These are phyloP conservation scores for Adenanthera pavonina DNA, from an alignment of 306 rosid species.

Conservation along the genomic window DNA sequence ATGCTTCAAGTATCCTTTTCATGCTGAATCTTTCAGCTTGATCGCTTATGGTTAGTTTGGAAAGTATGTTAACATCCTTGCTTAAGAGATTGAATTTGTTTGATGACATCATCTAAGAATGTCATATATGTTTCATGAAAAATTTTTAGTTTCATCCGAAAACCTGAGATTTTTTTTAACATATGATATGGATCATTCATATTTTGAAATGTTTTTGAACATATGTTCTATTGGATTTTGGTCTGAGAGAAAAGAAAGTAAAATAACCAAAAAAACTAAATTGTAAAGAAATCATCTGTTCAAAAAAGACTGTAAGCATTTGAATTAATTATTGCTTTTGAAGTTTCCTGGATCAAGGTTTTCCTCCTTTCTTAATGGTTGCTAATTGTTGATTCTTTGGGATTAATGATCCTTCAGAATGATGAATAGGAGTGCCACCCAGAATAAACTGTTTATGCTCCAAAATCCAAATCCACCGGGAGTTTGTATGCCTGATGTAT, in stretches of 20 bases:
- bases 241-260: neutral
- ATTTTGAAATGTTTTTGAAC: neutral
- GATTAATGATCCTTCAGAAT: neutral
- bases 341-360: neutral
- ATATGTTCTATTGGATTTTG: neutral
- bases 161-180: neutral
- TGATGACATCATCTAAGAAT: neutral
- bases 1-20: slow-evolving; percentile 84
- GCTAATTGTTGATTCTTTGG: slow-evolving; percentile 12
- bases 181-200: neutral
- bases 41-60: neutral
- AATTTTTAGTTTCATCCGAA: neutral
- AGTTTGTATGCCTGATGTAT: slow-evolving; percentile 4
- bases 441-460: neutral
- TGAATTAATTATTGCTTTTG: neutral
- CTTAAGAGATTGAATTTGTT: neutral
- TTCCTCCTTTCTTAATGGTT: neutral
- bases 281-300: neutral
- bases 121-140: neutral
- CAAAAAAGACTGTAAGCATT: neutral
- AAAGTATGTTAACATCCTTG: neutral
- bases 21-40: slow-evolving; percentile 6
- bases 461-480: neutral
- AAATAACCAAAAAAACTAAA: neutral
- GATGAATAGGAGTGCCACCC: slow-evolving; percentile 8